Base-by-base conservation (phyloP, 371 early-diverging fungal genomes). In the Dentiscutata heterogama region DNA sequence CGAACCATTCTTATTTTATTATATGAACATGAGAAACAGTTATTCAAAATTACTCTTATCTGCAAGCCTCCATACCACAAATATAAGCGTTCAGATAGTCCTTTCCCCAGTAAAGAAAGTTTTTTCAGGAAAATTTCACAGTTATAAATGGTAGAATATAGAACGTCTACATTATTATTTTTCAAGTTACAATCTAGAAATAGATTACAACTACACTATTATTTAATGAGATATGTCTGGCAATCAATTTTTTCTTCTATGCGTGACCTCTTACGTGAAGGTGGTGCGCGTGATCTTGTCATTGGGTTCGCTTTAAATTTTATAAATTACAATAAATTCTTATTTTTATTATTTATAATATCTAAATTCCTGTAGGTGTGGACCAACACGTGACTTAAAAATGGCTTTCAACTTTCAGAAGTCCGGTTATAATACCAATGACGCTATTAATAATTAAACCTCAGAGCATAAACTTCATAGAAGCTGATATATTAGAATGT, bases 251-350 rank as follows among this genome's bases (percentile, higher is more conserved):
- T 51, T 51, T 53, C 51, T n/a, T 39, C 78, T 16, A 18, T 78
- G 5, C 27, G 65, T 42, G 67, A 64, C 8, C 35, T 42, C 29
- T 78, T 78, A 65, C 13, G 22, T 20, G 67, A 27, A 6, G 79
- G 79, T n/a, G 61, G 13, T 18, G 50, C 27, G 5, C 42, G n/a
- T 20, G 78, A 65, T 27, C 78, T 78, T 51, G 78, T 65, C 39
- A 53, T 78, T 29, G 78, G 67, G 78, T 78, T 46, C 46, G 46
- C 10, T 46, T 46, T 46, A 11, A 46, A 46, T 10, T 46, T 10
- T 46, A 46, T 46, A 27, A 22, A 0, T 7, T 22, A 13, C 11
- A 22, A 27, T 20, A 61, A 61, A 27, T 13, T 11, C 10, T 46
- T 7, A 25, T 46, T n/a, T 56, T 22, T 58, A n/a, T 58, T n/a